Conservation (phyloP, 768 basidiomycete species). For the Mycena crocata region DNA sequence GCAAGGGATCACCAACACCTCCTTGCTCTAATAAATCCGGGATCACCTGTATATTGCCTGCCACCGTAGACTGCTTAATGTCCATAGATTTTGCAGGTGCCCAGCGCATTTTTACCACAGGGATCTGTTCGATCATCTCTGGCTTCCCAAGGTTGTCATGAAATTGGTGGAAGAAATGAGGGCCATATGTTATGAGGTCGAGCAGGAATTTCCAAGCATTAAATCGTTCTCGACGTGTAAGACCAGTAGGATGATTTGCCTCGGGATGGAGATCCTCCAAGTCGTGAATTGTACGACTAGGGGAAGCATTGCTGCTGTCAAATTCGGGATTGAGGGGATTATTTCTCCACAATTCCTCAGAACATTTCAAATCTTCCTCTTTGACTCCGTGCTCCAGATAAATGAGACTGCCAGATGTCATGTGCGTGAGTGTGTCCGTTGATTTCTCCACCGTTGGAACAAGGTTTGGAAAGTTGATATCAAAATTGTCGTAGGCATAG, state of each 20-base stretch:
- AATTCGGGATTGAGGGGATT: conserved; percentile 38
- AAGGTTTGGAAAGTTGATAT: conserved; percentile 47
- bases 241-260: conserved; percentile 24
- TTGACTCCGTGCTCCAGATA: conserved; percentile 40
- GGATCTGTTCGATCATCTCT: conserved; percentile 35
- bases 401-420: conserved; percentile 48
- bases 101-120: neutral
- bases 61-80: conserved; percentile 6
- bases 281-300: conserved; percentile 25
- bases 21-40: neutral
- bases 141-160: conserved; percentile 33
- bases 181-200: conserved; percentile 43
- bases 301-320: conserved; percentile 9
- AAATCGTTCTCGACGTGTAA: conserved; percentile 39
- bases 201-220: conserved; percentile 42
- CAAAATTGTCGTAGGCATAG: conserved; percentile 58
- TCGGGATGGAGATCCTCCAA: conserved; percentile 38
- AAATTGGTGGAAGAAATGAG: conserved; percentile 38
- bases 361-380: conserved; percentile 44
- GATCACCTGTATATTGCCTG: neutral
- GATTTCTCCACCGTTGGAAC: conserved; percentile 45
- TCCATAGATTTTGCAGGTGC: neutral
- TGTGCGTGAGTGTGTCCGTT: conserved; percentile 40
- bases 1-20: neutral
- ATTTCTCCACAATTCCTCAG: conserved; percentile 46